Evolutionary conservation across 192 early-diverging fungal genomes (phyloP).

Genomic region (Mortierella claussenii): DNA sequence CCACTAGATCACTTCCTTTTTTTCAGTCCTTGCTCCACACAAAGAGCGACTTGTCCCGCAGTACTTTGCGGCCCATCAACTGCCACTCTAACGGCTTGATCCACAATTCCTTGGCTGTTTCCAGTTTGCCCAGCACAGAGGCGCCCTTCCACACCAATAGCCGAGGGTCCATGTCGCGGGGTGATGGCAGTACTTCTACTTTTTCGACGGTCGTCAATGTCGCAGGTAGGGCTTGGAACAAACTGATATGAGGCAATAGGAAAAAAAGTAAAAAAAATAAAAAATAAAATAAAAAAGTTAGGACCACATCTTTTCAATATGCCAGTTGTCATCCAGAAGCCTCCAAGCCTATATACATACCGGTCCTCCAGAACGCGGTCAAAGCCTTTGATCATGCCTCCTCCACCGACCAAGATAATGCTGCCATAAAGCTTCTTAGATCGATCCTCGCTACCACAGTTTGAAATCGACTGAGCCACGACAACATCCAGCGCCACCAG

Average conservation of each 20-base stretch:
- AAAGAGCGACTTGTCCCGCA: constrained; percentile 74
- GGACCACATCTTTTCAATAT: too few species aligned
- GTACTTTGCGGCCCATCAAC: constrained; percentile 70
- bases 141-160: constrained; percentile 91
- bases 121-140: constrained; percentile 80
- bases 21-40: constrained; percentile 60
- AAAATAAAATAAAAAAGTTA: too few species aligned
- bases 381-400: constrained; percentile 77
- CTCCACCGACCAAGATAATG: constrained; percentile 89
- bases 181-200: constrained; percentile 77
- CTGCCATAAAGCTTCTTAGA: constrained; percentile 77
- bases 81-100: constrained; percentile 78
- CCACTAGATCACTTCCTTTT: too few species aligned
- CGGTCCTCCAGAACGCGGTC: constrained; percentile 70
- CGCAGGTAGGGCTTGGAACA: constrained; percentile 48
- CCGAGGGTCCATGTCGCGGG: constrained; percentile 85
- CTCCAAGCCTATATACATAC: too few species aligned
- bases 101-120: constrained; percentile 85
- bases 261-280: too few species aligned
- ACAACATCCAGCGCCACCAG: constrained; percentile 68
- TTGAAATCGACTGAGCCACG: constrained; percentile 74
- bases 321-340: too few species aligned
- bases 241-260: constrained; percentile 10
- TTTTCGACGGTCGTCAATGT: constrained; percentile 58
- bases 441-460: constrained; percentile 74